These are phyloP conservation scores for Tuber calosporum DNA, from an alignment of 495 filamentous ascomycete genomes.

Conservation along the genomic window DNA sequence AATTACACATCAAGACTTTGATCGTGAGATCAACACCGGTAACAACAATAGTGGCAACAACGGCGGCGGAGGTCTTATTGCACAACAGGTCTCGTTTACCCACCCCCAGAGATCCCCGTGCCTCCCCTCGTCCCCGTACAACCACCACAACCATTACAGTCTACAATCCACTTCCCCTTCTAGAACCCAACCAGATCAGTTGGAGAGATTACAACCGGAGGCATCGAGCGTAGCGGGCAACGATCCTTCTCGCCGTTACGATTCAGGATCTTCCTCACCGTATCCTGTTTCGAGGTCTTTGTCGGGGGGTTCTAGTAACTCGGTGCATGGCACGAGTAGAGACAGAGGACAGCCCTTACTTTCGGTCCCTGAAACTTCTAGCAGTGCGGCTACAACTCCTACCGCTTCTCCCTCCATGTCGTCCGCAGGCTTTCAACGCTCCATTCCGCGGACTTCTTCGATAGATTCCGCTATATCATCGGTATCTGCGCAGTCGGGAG, in stretches of 20 bases:
- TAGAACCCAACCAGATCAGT: conserved; percentile 33
- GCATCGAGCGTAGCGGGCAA: conserved; percentile 32
- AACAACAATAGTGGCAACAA: conserved; percentile 21
- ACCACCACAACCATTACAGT: conserved; percentile 5
- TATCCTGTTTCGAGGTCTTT: conserved; percentile 20
- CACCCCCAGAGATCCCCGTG: conserved; percentile 27
- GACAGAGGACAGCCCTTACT: conserved; percentile 26
- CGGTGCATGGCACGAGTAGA: conserved; percentile 18
- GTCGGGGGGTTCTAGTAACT: conserved; percentile 22
- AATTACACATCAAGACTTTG: conserved; percentile 16
- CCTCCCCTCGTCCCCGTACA: neutral
- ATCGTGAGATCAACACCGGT: conserved; percentile 21
- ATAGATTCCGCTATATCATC: conserved; percentile 92
- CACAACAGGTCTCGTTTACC: conserved; percentile 22
- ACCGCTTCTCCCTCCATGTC: conserved; percentile 30
- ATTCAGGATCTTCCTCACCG: conserved; percentile 16
- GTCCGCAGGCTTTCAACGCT: conserved; percentile 40
- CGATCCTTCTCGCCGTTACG: conserved; percentile 24
- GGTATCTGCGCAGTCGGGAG: conserved; percentile 61
- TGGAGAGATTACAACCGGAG: conserved; percentile 38
- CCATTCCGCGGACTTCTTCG: conserved; percentile 72
- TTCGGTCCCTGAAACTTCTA: conserved; percentile 32
- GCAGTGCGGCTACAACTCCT: conserved; percentile 21
- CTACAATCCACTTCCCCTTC: conserved; percentile 28
- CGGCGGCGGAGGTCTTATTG: conserved; percentile 9